Evolutionary conservation across 1,139 yeast genomes (phyloP), one percentile per base, ranked within the genome.

Genomic region (Saccharomyces uvarum): DNA sequence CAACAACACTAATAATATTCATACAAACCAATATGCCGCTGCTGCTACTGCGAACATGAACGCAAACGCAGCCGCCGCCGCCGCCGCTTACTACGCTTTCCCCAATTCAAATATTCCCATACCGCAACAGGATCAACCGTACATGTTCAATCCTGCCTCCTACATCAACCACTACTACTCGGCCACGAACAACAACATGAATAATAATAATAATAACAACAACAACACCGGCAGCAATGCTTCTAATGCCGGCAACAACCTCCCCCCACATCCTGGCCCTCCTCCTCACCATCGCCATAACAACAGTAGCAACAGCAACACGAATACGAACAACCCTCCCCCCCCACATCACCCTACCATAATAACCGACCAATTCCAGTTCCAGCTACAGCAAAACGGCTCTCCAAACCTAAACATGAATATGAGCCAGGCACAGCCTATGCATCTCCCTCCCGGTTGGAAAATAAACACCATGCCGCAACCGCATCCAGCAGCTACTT

Each of bases 401-500:
- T 13, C 28, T 26, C 3, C 28, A 6, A 26, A 7, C 28, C 28
- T 28, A 9, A 28, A 46, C 11, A 26, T 26, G 6, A 26, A 24
- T 13, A 46, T 26, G 4, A 26, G 14, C 11, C 48, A 16, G 21
- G 32, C 48, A 4, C 32, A 47, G 5, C 29, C 29, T 2, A 1
- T 47, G n/a, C 32, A 28, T 47, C 48, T 47, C 0, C 32, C 48
- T 28, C 48, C 48, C 6, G 48, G 48, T 13, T 28, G 29, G 32
- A 28, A 47, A 13, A 9, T 27, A 4, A 47, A 47, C 21, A 28
- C 32, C 14, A 47, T 28, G 31, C 58, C 44, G 33, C 56, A 56
- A n/a, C 55, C 49, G 29, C 57, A 28, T 11, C 51, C 49, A 27
- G 62, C 66, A 27, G 16, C 48, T 7, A n/a, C 48, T 53, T 51